phyloP scores from a whole-genome alignment of 805 yeast species.

The Teunomyces atbi region DNA sequence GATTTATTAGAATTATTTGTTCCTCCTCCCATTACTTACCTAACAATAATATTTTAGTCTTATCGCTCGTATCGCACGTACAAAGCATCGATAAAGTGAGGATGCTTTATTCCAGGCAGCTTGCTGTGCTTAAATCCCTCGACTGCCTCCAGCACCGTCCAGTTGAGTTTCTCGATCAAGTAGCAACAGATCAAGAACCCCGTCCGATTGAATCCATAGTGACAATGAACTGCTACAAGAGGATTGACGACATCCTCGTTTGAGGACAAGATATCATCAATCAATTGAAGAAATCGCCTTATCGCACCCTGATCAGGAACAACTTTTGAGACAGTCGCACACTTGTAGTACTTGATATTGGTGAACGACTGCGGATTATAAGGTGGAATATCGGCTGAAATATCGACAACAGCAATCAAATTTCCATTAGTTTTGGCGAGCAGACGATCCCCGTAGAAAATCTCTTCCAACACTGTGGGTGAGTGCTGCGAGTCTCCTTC shows the following conservation, averaged over 20 bases:
- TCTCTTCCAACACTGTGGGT: constrained; percentile 51
- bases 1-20: too few relatives aligned
- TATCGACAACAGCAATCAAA: constrained; percentile 62
- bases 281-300: constrained; percentile 51
- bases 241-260: constrained; percentile 25
- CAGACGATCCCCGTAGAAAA: constrained; percentile 37
- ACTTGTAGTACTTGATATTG: constrained; percentile 60
- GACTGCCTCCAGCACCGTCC: constrained; percentile 63
- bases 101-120: constrained; percentile 73
- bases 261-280: constrained; percentile 43
- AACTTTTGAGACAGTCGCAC: constrained; percentile 75
- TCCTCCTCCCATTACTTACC: too few relatives aligned
- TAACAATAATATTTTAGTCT: neutral
- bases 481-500: constrained; percentile 62
- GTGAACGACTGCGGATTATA: constrained; percentile 59
- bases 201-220: constrained; percentile 78
- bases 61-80: constrained; percentile 55
- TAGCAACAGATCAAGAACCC: constrained; percentile 73
- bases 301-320: constrained; percentile 67
- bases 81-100: constrained; percentile 71
- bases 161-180: constrained; percentile 56
- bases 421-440: constrained; percentile 23
- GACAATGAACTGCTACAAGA: constrained; percentile 69
- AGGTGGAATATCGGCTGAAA: constrained; percentile 68
- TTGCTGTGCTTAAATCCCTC: constrained; percentile 56